Evolutionary conservation across 2,329 filamentous ascomycete genomes (phyloP).

Genomic region (Aspergillus novofumigatus): DNA sequence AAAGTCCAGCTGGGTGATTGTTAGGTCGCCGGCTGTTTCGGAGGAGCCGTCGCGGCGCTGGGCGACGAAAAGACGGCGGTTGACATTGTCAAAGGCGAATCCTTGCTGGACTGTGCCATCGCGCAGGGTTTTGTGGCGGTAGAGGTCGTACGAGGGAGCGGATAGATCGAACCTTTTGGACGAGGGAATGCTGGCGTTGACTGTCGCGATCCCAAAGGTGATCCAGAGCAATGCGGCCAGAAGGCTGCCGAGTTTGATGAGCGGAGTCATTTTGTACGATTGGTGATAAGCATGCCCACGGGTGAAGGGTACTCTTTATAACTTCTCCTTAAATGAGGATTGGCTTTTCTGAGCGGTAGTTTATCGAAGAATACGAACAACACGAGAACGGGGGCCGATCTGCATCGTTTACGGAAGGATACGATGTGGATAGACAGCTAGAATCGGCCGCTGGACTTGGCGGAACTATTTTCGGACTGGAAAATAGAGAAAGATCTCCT

Average conservation of each 20-base stretch:
- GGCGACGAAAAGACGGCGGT: slow-evolving; percentile 18
- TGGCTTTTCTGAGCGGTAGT: too few species aligned
- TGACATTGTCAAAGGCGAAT: slow-evolving; percentile 22
- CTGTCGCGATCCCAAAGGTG: background rate
- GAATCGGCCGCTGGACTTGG: too few species aligned
- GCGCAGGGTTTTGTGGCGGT: slow-evolving; percentile 12
- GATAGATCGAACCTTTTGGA: slow-evolving; percentile 14
- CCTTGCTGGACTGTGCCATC: slow-evolving; percentile 18
- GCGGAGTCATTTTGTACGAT: background rate
- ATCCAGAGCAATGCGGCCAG: background rate
- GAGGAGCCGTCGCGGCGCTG: slow-evolving; percentile 14
- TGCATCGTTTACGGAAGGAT: background rate
- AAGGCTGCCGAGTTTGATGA: background rate
- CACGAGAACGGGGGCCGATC: background rate
- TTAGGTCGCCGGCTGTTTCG: slow-evolving; percentile 12
- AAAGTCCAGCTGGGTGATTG: slow-evolving; percentile 21
- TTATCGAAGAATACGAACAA: background rate
- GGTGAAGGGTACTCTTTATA: background rate
- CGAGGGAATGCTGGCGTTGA: background rate
- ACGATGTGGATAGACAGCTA: background rate
- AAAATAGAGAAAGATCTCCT: too few species aligned
- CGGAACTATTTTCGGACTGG: background rate
- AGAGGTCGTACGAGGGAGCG: slow-evolving; percentile 14
- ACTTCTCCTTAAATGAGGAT: too few species aligned
- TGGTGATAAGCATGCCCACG: background rate